Evolutionary conservation across 768 basidiomycete species (phyloP).

Genomic region (Dacryopinax spathularia): DNA sequence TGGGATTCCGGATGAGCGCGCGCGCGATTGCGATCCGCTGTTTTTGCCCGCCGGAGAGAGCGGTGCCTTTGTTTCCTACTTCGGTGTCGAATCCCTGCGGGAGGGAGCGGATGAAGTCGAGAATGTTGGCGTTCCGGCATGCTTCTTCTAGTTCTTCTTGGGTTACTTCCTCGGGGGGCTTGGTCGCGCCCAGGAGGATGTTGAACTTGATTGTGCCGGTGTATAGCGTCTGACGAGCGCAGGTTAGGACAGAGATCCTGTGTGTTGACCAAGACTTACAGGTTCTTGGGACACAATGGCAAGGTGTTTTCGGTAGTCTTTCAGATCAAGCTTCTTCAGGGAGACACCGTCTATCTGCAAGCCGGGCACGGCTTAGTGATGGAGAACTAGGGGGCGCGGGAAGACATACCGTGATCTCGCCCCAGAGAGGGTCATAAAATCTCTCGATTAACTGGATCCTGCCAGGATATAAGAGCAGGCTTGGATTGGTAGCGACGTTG

Average conservation of each 20-base stretch:
- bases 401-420: slow-evolving; percentile 35
- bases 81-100: slow-evolving; percentile 27
- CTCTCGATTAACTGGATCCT: slow-evolving; percentile 72
- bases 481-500: too few relatives aligned
- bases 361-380: neutral
- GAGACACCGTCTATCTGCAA: slow-evolving; percentile 11
- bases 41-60: slow-evolving; percentile 80
- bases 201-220: slow-evolving; percentile 30
- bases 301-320: slow-evolving; percentile 22
- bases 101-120: slow-evolving; percentile 12
- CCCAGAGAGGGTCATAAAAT: slow-evolving; percentile 68
- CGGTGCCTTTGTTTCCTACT: slow-evolving; percentile 81
- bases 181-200: slow-evolving; percentile 40
- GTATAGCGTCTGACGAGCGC: slow-evolving; percentile 30
- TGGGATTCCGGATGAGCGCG: slow-evolving; percentile 26
- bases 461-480: neutral
- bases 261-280: neutral
- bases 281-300: slow-evolving; percentile 32
- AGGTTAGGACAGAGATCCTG: neutral
- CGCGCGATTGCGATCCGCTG: slow-evolving; percentile 36
- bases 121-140: slow-evolving; percentile 33
- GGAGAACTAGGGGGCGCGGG: neutral
- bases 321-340: slow-evolving; percentile 8
- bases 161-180: slow-evolving; percentile 37
- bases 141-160: slow-evolving; percentile 28